Evolutionary conservation across 2,329 filamentous ascomycete genomes (phyloP), one percentile per base, ranked within the genome.

Genomic region (Trichoderma brevicompactum): DNA sequence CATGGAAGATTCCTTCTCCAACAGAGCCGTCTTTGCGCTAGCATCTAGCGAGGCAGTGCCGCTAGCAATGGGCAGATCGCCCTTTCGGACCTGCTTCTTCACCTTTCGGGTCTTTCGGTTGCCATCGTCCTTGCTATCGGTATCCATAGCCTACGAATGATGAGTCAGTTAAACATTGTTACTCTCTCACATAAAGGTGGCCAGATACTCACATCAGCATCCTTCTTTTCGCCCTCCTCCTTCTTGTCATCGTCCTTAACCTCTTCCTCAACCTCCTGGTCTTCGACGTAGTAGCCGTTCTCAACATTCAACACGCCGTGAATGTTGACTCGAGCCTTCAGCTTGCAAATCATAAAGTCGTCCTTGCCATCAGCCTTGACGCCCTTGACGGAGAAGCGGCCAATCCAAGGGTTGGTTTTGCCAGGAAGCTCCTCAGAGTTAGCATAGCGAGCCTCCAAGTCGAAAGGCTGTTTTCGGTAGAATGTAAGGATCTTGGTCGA

Each of bases 281-380:
- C 95, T 83, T 99, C 95, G 62, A 99, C 95, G 74, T 92, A 98
- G 84, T 99, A 99, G 67, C 94, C 95, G 69, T 89, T 94, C 83
- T 99, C 95, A 43, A 99, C 91, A 76, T 98, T 98, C 70, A 99
- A 84, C 66, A 99, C 87, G 78, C 95, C 95, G 82, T 98, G 94
- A 69, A 98, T 87, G 82, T 99, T 99, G 65, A 99, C 87, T 69
- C 95, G 89, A 54, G 95, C 94, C 87, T 98, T 98, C 68, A 99
- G 89, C 84, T 99, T 99, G 90, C 95, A 99, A 75, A 98, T 96
- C 94, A 99, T 98, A 79, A 98, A 99, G 77, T 98, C 95, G 67
- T 96, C 92, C 77, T 95, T 94, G 70, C 89, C 87, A 75, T 96
- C 92, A 46, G 92, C 90, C 86, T 97, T 94, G 75, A 99, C 94